A percentile compares a stretch with the other conserved stretches of the same genome.
Conservation (phyloP, 345 rosid species). For the Boechera retrofracta region DNA sequence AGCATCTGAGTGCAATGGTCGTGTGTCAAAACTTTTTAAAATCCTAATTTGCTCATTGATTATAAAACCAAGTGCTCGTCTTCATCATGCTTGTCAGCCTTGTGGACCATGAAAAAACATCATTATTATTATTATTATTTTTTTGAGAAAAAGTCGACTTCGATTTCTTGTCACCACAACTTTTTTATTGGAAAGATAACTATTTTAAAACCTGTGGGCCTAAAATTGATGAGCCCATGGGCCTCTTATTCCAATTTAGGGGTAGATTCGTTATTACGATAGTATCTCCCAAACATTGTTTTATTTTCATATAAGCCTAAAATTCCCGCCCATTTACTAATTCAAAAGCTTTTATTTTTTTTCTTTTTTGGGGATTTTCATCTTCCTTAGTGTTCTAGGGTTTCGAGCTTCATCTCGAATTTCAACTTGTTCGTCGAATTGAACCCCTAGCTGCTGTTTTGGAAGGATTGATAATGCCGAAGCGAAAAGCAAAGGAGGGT, state of each 20-base stretch:
- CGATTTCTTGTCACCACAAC: not conserved
- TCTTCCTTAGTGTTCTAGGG: too few species aligned
- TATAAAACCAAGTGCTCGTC: conserved; percentile 7
- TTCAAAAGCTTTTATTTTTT: too few species aligned
- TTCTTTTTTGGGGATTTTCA: too few species aligned
- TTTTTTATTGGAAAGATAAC: not conserved
- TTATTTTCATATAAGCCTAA: not conserved
- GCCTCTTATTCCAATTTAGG: conserved; percentile 4
- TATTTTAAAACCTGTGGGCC: not conserved
- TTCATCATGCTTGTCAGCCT: conserved; percentile 20
- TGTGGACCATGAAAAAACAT: not conserved
- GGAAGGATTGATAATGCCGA: conserved; percentile 36
- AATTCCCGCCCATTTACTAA: too few species aligned
- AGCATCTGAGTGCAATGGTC: not conserved
- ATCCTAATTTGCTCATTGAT: too few species aligned
- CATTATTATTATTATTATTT: not conserved
- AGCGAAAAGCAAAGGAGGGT: conserved; percentile 38
- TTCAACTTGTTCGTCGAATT: conserved; percentile 1
- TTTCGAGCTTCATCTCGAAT: too few species aligned
- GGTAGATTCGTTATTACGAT: not conserved
- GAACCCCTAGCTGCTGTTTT: not conserved
- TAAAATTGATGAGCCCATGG: conserved; percentile 2
- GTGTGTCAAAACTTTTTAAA: too few species aligned
- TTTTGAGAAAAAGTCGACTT: not conserved
- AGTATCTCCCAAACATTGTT: not conserved